A percentile compares a stretch with the other conserved stretches of the same genome.
Evolutionary conservation across 2,329 filamentous ascomycete species (phyloP).

Genomic region (Diaporthe caulivora): DNA sequence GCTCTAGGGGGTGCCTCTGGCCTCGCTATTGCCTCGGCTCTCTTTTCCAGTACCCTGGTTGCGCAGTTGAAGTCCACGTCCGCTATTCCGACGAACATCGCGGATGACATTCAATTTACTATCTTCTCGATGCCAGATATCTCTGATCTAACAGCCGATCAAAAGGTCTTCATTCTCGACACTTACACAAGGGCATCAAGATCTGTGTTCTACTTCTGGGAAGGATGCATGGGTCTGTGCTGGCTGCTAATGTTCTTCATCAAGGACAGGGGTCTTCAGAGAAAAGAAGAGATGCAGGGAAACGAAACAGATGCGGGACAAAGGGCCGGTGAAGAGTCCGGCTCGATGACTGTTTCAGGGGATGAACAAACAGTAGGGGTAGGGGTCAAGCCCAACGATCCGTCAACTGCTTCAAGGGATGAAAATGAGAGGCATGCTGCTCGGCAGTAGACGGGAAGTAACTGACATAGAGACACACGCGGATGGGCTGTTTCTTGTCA

Average conservation of each 20-base stretch:
- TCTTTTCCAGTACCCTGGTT: conserved; percentile 46
- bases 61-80: conserved; percentile 49
- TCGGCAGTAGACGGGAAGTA: background rate
- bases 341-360: conserved; percentile 1
- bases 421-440: background rate
- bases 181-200: conserved; percentile 36
- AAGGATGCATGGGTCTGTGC: conserved; percentile 32
- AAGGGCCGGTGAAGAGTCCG: conserved; percentile 12
- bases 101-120: conserved; percentile 51
- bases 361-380: conserved; percentile 2
- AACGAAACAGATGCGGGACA: background rate
- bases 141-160: conserved; percentile 49
- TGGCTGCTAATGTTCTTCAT: conserved; percentile 37
- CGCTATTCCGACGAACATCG: conserved; percentile 44
- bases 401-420: background rate
- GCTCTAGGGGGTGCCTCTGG: conserved; percentile 70
- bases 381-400: background rate
- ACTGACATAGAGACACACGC: background rate
- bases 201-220: conserved; percentile 39
- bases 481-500: background rate
- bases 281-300: conserved; percentile 33
- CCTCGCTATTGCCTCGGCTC: conserved; percentile 67
- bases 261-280: conserved; percentile 36
- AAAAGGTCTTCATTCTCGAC: conserved; percentile 33
- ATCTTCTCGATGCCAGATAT: conserved; percentile 52